Evolutionary conservation across 2,329 filamentous ascomycete genomes (phyloP).

Genomic region (Trichothecium sympodiale): DNA sequence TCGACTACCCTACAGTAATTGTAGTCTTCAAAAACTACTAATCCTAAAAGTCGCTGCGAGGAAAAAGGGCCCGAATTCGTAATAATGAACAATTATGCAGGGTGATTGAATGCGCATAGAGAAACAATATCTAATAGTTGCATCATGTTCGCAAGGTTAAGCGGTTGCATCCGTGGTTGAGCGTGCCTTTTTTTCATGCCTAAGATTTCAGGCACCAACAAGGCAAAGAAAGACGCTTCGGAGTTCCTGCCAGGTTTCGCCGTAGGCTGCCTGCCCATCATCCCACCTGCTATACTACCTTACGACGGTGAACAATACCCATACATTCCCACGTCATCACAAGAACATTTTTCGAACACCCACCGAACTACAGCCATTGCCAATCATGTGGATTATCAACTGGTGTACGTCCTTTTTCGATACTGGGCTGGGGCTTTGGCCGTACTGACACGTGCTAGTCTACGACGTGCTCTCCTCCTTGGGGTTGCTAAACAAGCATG

Average conservation of each 20-base stretch:
- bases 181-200: slow-evolving; percentile 2
- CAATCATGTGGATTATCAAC: slow-evolving; percentile 83
- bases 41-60: too few species aligned
- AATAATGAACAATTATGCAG: too few species aligned
- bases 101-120: too few species aligned
- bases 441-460: slow-evolving; percentile 39
- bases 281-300: background rate
- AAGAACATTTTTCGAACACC: slow-evolving; percentile 4
- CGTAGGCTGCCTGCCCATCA: background rate
- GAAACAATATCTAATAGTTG: too few species aligned
- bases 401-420: slow-evolving; percentile 60
- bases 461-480: slow-evolving; percentile 83
- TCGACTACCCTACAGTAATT: too few species aligned
- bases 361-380: slow-evolving; percentile 5
- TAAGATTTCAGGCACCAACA: slow-evolving; percentile 3
- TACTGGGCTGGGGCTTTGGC: background rate
- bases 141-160: too few species aligned
- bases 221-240: background rate
- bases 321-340: background rate
- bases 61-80: too few species aligned
- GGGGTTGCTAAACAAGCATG: slow-evolving; percentile 88
- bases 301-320: background rate
- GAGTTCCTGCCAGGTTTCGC: slow-evolving; percentile 2
- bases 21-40: too few species aligned
- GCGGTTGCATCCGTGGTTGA: background rate